phyloP scores from a whole-genome alignment of 129 eudicot genomes.

The Erigeron canadensis region DNA sequence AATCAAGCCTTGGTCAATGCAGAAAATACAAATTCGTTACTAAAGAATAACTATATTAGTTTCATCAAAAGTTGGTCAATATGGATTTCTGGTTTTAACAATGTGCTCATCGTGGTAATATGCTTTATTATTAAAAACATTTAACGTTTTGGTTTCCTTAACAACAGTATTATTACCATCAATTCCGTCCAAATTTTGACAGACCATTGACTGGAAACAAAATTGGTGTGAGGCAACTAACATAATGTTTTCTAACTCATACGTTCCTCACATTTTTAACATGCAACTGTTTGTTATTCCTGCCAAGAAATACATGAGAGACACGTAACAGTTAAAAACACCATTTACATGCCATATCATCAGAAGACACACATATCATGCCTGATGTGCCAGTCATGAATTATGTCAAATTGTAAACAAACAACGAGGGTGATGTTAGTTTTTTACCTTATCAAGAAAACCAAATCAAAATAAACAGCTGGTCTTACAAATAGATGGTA shows the following conservation, averaged over 20 bases:
- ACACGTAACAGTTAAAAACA: not conserved
- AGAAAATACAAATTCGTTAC: not conserved
- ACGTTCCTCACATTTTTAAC: not conserved
- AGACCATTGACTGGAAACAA: not conserved
- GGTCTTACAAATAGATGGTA: too few species aligned
- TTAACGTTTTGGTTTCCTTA: constrained; percentile 1
- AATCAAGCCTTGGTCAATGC: constrained; percentile 1
- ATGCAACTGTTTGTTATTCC: constrained; percentile 4
- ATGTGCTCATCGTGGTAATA: not conserved
- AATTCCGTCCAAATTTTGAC: not conserved
- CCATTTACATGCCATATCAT: not conserved
- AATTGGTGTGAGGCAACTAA: constrained; percentile 14
- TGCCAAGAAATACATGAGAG: constrained; percentile 15
- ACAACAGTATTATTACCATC: not conserved
- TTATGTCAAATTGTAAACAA: not conserved
- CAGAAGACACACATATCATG: not conserved
- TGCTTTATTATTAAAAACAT: not conserved
- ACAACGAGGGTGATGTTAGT: too few species aligned
- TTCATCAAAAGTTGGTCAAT: not conserved
- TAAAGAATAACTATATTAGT: too few species aligned
- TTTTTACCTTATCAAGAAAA: not conserved
- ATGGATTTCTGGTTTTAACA: not conserved
- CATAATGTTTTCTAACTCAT: not conserved
- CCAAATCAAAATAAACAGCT: not conserved
- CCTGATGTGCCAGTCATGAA: constrained; percentile 2